A percentile compares a stretch with the other conserved stretches of the same genome.
Conservation (phyloP, 345 rosid genomes). For the Reutealis trisperma region DNA sequence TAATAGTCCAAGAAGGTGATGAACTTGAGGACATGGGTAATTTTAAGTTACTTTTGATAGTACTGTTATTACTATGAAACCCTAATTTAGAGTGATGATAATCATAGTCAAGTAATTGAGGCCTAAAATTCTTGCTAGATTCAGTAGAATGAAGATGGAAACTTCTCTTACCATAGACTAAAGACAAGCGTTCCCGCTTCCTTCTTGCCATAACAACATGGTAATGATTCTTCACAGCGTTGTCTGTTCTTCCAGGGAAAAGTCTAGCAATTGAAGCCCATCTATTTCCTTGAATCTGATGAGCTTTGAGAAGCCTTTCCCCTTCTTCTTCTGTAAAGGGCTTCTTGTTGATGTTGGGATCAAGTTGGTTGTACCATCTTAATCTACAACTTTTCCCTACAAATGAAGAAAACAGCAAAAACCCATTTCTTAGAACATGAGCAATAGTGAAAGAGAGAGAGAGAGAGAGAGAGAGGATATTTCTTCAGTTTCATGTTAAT, state of each 20-base stretch:
- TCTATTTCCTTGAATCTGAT: slow-evolving; percentile 32
- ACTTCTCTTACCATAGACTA: slow-evolving; percentile 14
- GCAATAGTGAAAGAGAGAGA: neutral
- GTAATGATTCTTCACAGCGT: slow-evolving; percentile 40
- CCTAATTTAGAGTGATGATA: slow-evolving; percentile 16
- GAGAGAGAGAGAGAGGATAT: neutral
- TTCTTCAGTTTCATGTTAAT: neutral
- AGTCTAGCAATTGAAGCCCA: slow-evolving; percentile 41
- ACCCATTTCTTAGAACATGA: slow-evolving; percentile 21
- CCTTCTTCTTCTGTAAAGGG: slow-evolving; percentile 40
- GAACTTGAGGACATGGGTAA: slow-evolving; percentile 21
- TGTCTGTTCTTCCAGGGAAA: slow-evolving; percentile 38
- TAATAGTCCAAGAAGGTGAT: slow-evolving; percentile 23
- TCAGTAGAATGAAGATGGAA: neutral
- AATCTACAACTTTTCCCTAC: slow-evolving; percentile 41
- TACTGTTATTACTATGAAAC: neutral
- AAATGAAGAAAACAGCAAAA: slow-evolving; percentile 1
- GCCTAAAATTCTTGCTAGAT: neutral
- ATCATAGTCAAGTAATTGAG: neutral
- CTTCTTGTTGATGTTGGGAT: slow-evolving; percentile 33
- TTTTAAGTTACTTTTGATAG: neutral
- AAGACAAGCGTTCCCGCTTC: slow-evolving; percentile 7
- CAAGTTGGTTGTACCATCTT: slow-evolving; percentile 44
- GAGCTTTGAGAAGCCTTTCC: slow-evolving; percentile 30
- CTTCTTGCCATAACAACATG: slow-evolving; percentile 39